Conservation (phyloP, 208 protist genomes). For the Leishmania gerbilli region DNA sequence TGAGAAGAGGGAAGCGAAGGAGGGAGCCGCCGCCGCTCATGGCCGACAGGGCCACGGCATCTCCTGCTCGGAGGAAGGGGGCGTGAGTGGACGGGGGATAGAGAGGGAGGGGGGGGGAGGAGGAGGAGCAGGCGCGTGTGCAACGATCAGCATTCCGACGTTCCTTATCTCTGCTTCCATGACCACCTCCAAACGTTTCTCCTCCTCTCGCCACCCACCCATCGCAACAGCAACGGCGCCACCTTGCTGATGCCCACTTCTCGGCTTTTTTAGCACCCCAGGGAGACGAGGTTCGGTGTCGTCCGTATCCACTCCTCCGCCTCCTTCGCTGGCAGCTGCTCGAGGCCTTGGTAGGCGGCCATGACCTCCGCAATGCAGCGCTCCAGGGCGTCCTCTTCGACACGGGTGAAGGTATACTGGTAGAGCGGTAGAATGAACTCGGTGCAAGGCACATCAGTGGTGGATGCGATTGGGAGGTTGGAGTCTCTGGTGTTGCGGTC, state of each 20-base stretch:
- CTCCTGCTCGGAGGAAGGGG: background rate
- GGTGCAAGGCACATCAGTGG: background rate
- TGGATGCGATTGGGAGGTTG: background rate
- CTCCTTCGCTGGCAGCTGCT: conserved; percentile 27
- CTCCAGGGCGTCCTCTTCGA: conserved; percentile 50
- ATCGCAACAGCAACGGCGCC: background rate
- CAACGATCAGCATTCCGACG: background rate
- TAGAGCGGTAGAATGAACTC: conserved; percentile 48
- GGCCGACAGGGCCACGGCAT: background rate
- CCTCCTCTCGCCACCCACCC: background rate
- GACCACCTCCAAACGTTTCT: background rate
- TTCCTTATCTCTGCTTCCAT: background rate
- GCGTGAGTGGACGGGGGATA: background rate
- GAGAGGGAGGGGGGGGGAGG: background rate
- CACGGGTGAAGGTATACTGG: conserved; percentile 43
- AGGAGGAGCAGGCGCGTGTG: background rate
- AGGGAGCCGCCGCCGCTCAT: background rate
- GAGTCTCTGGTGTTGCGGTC: background rate
- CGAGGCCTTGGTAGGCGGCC: conserved; percentile 30
- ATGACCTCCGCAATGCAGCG: conserved; percentile 57
- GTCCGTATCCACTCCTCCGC: conserved; percentile 20
- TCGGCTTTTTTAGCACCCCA: background rate
- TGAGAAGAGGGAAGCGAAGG: background rate
- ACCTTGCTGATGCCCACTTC: background rate
- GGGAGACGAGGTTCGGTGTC: background rate